Conservation (phyloP, 768 basidiomycete species). For the Harrya chromipes region DNA sequence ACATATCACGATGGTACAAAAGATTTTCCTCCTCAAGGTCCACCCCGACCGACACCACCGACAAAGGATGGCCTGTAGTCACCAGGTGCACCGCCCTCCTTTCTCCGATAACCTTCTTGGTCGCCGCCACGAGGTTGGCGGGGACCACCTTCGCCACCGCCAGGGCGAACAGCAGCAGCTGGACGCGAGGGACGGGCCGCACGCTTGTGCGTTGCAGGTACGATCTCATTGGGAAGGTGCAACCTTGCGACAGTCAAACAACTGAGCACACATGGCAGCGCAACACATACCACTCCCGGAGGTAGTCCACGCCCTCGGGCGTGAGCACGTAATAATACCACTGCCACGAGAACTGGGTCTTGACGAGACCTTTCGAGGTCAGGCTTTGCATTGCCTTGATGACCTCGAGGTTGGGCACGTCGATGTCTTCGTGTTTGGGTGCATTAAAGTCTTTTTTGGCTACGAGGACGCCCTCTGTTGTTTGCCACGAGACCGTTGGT, state of each 20-base stretch:
- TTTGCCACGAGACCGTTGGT: neutral
- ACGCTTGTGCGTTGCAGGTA: conserved; percentile 97
- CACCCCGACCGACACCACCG: conserved; percentile 81
- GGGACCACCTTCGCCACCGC: conserved; percentile 75
- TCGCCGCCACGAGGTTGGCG: conserved; percentile 79
- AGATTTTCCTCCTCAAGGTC: conserved; percentile 47
- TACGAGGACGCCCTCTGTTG: conserved; percentile 92
- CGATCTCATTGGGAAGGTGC: conserved; percentile 93
- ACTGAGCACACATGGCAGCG: too few species aligned
- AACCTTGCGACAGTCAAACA: conserved; percentile 49
- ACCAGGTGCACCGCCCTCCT: conserved; percentile 83
- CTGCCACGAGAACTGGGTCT: conserved; percentile 99
- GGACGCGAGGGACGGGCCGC: conserved; percentile 85
- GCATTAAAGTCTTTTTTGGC: conserved; percentile 99
- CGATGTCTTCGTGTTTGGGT: conserved; percentile 90
- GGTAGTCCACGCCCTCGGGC: conserved; percentile 94
- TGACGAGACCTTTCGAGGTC: conserved; percentile 80
- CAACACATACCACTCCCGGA: conserved; percentile 72
- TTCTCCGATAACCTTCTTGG: conserved; percentile 78
- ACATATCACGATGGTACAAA: neutral
- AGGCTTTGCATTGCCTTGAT: conserved; percentile 71
- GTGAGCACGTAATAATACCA: conserved; percentile 99
- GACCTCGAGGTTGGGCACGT: conserved; percentile 66
- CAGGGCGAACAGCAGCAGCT: conserved; percentile 65
- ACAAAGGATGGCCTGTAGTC: conserved; percentile 88